Conservation (phyloP, 306 rosid genomes). For the Glycine latifolia region DNA sequence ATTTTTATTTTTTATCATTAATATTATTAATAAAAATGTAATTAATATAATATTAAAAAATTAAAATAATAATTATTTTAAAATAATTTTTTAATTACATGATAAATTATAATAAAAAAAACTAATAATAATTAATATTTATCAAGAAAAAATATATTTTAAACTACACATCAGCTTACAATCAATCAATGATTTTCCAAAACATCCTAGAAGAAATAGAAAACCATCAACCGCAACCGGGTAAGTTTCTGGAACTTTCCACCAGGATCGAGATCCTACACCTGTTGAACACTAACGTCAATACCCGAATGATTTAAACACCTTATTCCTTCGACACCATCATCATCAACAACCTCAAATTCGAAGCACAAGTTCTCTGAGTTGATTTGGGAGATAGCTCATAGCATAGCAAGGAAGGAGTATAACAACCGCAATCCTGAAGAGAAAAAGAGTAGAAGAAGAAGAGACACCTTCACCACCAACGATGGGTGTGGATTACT, state of each 20-base stretch:
- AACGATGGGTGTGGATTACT: conserved; percentile 71
- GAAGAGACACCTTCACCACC: neutral
- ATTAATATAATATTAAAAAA: too few relatives aligned
- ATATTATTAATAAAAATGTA: too few relatives aligned
- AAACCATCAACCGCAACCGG: neutral
- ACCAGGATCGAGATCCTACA: conserved; percentile 9
- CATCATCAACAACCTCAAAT: neutral
- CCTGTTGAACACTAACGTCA: neutral
- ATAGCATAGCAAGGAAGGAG: neutral
- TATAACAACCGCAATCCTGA: conserved; percentile 33
- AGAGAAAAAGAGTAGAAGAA: conserved; percentile 50
- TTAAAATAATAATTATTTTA: too few relatives aligned
- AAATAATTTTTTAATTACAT: too few relatives aligned
- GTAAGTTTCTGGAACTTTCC: conserved; percentile 58
- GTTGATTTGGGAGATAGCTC: neutral
- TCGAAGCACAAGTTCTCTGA: neutral
- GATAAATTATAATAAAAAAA: too few relatives aligned
- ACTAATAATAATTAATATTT: too few relatives aligned
- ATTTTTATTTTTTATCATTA: too few relatives aligned
- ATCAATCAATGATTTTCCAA: neutral
- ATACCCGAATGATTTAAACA: neutral
- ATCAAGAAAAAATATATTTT: too few relatives aligned
- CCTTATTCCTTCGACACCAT: neutral
- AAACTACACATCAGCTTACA: too few relatives aligned
- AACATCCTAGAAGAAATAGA: neutral